Evolutionary conservation across 129 eudicot genomes (phyloP).

Genomic region (Lonicera japonica): DNA sequence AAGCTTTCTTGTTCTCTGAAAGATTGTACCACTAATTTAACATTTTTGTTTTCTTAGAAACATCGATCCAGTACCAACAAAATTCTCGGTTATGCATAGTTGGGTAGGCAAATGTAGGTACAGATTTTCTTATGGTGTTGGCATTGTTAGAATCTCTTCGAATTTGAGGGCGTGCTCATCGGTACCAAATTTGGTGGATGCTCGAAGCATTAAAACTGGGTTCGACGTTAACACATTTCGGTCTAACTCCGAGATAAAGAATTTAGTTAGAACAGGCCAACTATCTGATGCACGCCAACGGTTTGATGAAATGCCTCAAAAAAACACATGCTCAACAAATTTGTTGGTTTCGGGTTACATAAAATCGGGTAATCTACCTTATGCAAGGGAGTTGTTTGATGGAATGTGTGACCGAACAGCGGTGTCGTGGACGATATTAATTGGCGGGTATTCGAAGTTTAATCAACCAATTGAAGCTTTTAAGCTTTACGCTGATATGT

Average conservation of each 20-base stretch:
- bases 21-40: too few relatives aligned
- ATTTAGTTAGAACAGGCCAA: conserved; percentile 25
- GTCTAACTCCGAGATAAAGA: conserved; percentile 42
- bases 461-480: conserved; percentile 45
- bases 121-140: too few relatives aligned
- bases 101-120: too few relatives aligned
- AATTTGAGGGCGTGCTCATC: too few relatives aligned
- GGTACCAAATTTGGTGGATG: conserved; percentile 27
- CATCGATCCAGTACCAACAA: too few relatives aligned
- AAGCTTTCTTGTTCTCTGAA: too few relatives aligned
- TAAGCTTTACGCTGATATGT: conserved; percentile 58
- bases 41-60: too few relatives aligned
- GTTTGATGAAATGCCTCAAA: conserved; percentile 68
- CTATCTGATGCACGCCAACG: conserved; percentile 46
- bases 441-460: conserved; percentile 60
- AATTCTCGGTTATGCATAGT: too few relatives aligned
- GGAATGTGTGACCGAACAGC: conserved; percentile 30
- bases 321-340: conserved; percentile 45
- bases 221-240: conserved; percentile 53
- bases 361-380: conserved; percentile 40
- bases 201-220: conserved; percentile 64
- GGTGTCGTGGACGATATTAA: conserved; percentile 84
- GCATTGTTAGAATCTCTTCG: too few relatives aligned
- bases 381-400: conserved; percentile 60
- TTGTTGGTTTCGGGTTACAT: conserved; percentile 57